phyloP scores from a whole-genome alignment of 2,329 filamentous ascomycete species.

The Phoma sp. region DNA sequence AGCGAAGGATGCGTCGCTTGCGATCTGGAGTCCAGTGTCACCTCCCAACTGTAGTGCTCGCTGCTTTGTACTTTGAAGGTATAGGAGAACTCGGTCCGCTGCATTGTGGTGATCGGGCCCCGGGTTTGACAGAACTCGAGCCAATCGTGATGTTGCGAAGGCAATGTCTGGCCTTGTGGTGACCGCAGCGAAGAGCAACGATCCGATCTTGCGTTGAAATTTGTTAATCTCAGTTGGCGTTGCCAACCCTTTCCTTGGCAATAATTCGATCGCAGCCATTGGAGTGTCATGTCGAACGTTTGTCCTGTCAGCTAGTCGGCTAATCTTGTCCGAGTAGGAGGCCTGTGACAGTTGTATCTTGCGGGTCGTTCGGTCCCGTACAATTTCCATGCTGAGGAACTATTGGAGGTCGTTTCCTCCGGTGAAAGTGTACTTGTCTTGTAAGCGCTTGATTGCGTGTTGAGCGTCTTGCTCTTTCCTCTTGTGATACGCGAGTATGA shows the following conservation, averaged over 20 bases:
- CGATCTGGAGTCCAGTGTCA: slow-evolving; percentile 10
- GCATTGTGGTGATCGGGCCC: not conserved
- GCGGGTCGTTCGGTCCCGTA: not conserved
- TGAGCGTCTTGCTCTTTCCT: not conserved
- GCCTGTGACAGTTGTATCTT: not conserved
- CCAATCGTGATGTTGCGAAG: slow-evolving; percentile 11
- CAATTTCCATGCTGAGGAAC: slow-evolving; percentile 18
- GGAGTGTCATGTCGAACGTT: too few relatives aligned
- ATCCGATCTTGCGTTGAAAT: not conserved
- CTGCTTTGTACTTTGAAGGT: slow-evolving; percentile 7
- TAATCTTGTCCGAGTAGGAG: not conserved
- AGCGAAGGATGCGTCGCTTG: too few relatives aligned
- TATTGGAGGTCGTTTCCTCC: slow-evolving; percentile 8
- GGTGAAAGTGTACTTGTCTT: slow-evolving; percentile 6
- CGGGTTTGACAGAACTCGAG: slow-evolving; percentile 4
- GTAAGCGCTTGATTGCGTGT: not conserved
- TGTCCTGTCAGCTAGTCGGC: not conserved
- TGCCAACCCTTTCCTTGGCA: not conserved
- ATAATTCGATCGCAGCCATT: not conserved
- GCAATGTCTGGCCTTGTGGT: slow-evolving; percentile 7
- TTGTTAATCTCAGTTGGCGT: not conserved
- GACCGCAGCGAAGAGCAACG: slow-evolving; percentile 7
- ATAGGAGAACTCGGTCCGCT: slow-evolving; percentile 10
- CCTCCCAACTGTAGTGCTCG: slow-evolving; percentile 3
- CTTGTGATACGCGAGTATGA: not conserved